Base-by-base conservation (phyloP, 169 alveolate species). In the Perkinsus chesapeaki region DNA sequence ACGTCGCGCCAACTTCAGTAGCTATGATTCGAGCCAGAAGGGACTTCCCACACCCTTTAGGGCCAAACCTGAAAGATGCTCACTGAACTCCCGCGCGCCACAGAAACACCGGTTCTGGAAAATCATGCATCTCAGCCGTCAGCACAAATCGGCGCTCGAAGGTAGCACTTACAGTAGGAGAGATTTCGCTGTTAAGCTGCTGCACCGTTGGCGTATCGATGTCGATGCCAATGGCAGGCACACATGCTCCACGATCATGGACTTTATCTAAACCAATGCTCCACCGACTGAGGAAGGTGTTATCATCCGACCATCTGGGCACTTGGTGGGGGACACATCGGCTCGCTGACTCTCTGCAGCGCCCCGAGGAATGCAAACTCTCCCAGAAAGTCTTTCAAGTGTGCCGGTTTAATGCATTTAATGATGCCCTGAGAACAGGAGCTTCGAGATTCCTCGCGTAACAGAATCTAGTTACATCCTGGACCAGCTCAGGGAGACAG, bases 21-120 rank as follows among this genome's bases (percentile, higher is more conserved):
- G 98, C 98, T 3, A 96, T 92, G 19, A 98, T 97, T 91, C 97
- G 95, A 0, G 96, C 97, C 19, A 97, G 96, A 48, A 97, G 93
- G 0, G 99, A 96, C 93, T 97, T 97, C 34, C 98, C 98, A 0
- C 97, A 92, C 0, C 98, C 99, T 23, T 97, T 95, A 34, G 97
- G 98, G 0, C 98, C 98, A 72, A 94, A 95, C 47, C 95, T 95
- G 43, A 95, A 92, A 12, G 96, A 3, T 3, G 92, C 39, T 7
- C 20, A 38, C 12, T 34, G 38, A 36, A 39, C 20, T 0, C 38
- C 27, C 95, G 82, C 82, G 82, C 82, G 82, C 82, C 82, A 16
- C 82, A 60, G 27, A 60, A 60, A n/a, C n/a, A n/a, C n/a, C n/a
- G n/a, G n/a, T 60, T 60, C 3, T 60, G 82, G 82, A 0, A 43